Conservation (phyloP, 1,139 yeast species). For the Scheffersomyces cryptocercus region DNA sequence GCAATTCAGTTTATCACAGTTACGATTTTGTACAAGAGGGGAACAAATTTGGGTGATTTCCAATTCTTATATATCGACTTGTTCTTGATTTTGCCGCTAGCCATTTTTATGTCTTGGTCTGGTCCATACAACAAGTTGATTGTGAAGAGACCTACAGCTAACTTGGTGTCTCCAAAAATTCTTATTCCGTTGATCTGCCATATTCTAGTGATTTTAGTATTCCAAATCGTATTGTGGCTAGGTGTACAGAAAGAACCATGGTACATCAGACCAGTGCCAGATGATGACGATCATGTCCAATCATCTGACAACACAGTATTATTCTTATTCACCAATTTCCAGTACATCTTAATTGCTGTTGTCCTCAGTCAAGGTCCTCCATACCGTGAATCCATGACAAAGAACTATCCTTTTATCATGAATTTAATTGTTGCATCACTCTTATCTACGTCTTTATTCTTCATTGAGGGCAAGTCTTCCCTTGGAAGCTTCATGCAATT, state of each 20-base stretch:
- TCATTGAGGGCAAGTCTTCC: slow-evolving; percentile 47
- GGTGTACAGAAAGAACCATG: slow-evolving; percentile 60
- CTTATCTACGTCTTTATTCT: slow-evolving; percentile 53
- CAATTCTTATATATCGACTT: slow-evolving; percentile 93
- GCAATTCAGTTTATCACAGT: slow-evolving; percentile 94
- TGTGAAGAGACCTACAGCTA: slow-evolving; percentile 87
- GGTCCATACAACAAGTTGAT: slow-evolving; percentile 66
- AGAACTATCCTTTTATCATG: slow-evolving; percentile 69
- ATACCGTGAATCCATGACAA: slow-evolving; percentile 74
- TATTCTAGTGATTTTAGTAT: slow-evolving; percentile 57
- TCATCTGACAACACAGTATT: slow-evolving; percentile 88
- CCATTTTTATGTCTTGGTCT: slow-evolving; percentile 97
- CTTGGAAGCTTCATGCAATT: slow-evolving; percentile 75
- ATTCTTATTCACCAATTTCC: slow-evolving; percentile 81
- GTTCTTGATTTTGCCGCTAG: slow-evolving; percentile 86
- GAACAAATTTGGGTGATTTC: slow-evolving; percentile 95
- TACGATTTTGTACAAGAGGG: slow-evolving; percentile 79
- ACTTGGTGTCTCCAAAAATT: slow-evolving; percentile 85
- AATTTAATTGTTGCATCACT: slow-evolving; percentile 55
- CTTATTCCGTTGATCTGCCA: slow-evolving; percentile 78
- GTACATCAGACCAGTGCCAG: slow-evolving; percentile 83
- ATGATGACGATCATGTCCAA: slow-evolving; percentile 79
- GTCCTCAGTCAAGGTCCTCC: slow-evolving; percentile 92
- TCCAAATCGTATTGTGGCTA: slow-evolving; percentile 72
- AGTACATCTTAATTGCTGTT: slow-evolving; percentile 81